Conservation (phyloP, 164 flowering plant species). For the Magnolia changhungtana region DNA sequence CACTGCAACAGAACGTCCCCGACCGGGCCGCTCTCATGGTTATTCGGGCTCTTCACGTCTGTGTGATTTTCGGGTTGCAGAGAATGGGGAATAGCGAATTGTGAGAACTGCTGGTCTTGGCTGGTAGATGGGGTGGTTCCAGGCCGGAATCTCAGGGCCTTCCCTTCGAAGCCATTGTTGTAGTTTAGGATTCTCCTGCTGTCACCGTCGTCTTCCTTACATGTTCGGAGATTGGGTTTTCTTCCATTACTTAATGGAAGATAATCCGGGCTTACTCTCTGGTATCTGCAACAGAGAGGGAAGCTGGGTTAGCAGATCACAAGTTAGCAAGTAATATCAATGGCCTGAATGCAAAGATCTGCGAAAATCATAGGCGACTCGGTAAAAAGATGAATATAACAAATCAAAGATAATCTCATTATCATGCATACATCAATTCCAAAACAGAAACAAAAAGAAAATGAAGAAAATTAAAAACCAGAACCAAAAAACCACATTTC, state of each 20-base stretch:
- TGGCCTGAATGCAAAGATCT: neutral
- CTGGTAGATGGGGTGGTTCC: constrained; percentile 15
- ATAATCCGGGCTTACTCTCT: constrained; percentile 34
- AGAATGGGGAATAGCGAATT: constrained; percentile 7
- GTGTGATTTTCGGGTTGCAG: constrained; percentile 15
- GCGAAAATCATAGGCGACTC: neutral
- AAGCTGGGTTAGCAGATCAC: neutral
- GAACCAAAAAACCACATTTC: neutral
- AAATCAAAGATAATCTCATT: neutral
- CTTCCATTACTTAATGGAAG: constrained; percentile 27
- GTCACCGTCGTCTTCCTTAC: constrained; percentile 26
- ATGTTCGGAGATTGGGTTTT: constrained; percentile 16
- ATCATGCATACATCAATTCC: neutral
- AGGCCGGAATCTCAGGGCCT: constrained; percentile 18
- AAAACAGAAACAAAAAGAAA: neutral
- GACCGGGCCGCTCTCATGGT: constrained; percentile 15
- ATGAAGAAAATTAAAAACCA: neutral
- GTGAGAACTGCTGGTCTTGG: constrained; percentile 19
- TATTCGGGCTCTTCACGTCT: neutral
- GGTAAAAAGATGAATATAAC: neutral
- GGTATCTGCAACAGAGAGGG: constrained; percentile 25
- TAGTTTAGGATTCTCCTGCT: constrained; percentile 8
- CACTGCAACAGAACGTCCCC: constrained; percentile 35
- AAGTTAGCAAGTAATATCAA: neutral
- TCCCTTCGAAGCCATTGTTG: constrained; percentile 16